phyloP scores from a whole-genome alignment of 306 rosid genomes.

The Pterocarpus santalinus region DNA sequence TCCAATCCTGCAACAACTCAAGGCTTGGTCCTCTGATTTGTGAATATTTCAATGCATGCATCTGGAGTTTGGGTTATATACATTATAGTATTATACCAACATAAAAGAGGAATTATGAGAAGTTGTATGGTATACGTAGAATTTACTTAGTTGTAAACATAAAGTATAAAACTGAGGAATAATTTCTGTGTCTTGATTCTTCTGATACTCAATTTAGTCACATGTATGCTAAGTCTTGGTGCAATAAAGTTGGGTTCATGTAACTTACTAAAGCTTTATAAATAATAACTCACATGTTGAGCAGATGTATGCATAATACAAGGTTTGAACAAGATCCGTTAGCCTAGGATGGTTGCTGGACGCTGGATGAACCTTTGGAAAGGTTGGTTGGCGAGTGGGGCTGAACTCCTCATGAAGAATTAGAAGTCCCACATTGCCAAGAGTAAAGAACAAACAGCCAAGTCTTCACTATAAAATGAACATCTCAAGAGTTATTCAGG shows the following conservation, averaged over 20 bases:
- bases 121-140: not conserved
- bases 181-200: not conserved
- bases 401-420: no score
- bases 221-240: not conserved
- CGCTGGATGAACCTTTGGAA: no score
- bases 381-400: no score
- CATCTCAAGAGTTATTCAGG: no score
- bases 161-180: not conserved
- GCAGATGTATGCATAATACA: no score
- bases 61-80: not conserved
- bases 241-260: not conserved
- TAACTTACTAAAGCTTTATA: not conserved
- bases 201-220: not conserved
- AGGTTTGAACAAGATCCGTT: no score
- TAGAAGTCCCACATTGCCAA: no score
- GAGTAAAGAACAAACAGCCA: no score
- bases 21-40: slow-evolving; percentile 35
- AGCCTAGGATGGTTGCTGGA: no score
- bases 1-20: slow-evolving; percentile 32
- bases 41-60: not conserved
- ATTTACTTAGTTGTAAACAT: not conserved
- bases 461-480: no score
- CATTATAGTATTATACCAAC: not conserved
- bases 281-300: no score
- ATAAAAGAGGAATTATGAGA: not conserved